These are phyloP conservation scores for Thymus mandschuricus DNA, from an alignment of 257 asterid species.

Conservation along the genomic window DNA sequence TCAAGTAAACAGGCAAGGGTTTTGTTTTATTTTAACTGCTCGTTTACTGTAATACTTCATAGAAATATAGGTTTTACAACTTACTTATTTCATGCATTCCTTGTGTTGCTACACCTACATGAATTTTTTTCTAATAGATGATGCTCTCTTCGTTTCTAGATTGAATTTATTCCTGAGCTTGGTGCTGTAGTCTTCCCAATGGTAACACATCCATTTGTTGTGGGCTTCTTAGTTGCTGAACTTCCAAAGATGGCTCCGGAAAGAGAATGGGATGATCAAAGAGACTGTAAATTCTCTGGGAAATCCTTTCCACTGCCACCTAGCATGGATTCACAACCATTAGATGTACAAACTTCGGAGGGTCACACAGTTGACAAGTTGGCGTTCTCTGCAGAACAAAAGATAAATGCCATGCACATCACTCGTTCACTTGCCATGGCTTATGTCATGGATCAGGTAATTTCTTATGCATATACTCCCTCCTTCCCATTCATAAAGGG, in stretches of 20 bases:
- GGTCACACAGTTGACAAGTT: conserved; percentile 50
- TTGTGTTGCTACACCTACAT: background rate
- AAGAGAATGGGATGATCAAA: conserved; percentile 45
- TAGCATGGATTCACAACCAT: conserved; percentile 42
- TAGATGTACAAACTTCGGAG: conserved; percentile 44
- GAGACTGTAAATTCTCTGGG: conserved; percentile 44
- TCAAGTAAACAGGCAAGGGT: conserved; percentile 62
- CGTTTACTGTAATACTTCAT: background rate
- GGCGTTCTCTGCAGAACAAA: conserved; percentile 63
- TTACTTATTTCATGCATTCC: background rate
- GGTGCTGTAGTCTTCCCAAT: conserved; percentile 90
- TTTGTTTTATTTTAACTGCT: background rate
- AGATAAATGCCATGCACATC: conserved; percentile 72
- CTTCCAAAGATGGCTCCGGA: conserved; percentile 54
- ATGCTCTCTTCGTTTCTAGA: conserved; percentile 58
- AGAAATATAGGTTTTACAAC: background rate
- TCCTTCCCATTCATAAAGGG: too few species aligned
- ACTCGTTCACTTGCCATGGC: conserved; percentile 86
- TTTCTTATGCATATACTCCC: conserved; percentile 2
- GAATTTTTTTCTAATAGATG: conserved; percentile 33
- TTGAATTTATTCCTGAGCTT: conserved; percentile 75
- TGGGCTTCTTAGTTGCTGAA: conserved; percentile 96
- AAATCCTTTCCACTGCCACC: conserved; percentile 50
- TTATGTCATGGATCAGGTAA: conserved; percentile 98
- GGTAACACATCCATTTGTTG: conserved; percentile 92